Percentiles rank a stretch among this genome's conserved stretches.
Conservation (phyloP, 2,329 filamentous ascomycete genomes). For the Setomelanomma holmii region DNA sequence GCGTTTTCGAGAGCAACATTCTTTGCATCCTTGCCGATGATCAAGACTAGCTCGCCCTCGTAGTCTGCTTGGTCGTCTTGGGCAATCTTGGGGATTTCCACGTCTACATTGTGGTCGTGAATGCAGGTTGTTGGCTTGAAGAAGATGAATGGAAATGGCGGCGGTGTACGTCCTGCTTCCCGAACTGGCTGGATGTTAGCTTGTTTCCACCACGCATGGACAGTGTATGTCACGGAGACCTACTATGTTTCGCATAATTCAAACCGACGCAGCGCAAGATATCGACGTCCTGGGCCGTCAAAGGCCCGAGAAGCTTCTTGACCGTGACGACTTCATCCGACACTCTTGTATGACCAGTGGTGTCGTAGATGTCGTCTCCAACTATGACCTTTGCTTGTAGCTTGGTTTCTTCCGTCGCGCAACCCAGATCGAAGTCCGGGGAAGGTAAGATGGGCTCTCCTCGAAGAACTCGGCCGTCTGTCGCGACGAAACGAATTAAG, state of each 20-base stretch:
- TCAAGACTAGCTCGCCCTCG: slow-evolving; percentile 62
- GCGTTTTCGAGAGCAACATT: slow-evolving; percentile 53
- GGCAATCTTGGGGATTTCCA: slow-evolving; percentile 12
- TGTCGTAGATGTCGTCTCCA: slow-evolving; percentile 10
- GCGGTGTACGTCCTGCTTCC: slow-evolving; percentile 55
- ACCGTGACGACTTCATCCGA: slow-evolving; percentile 32
- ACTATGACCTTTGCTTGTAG: slow-evolving; percentile 58
- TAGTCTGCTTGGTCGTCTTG: slow-evolving; percentile 51
- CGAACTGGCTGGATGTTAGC: slow-evolving; percentile 42
- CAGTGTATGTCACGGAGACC: neutral
- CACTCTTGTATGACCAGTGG: slow-evolving; percentile 52
- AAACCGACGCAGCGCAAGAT: slow-evolving; percentile 63
- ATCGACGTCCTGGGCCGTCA: slow-evolving; percentile 57
- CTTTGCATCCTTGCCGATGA: slow-evolving; percentile 58
- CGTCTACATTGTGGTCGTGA: slow-evolving; percentile 8
- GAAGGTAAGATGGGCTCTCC: slow-evolving; percentile 46
- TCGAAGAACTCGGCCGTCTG: slow-evolving; percentile 54
- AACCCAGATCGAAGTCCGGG: slow-evolving; percentile 7
- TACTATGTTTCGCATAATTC: slow-evolving; percentile 62
- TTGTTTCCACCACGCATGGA: neutral
- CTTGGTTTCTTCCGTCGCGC: slow-evolving; percentile 53
- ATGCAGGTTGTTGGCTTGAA: slow-evolving; percentile 46
- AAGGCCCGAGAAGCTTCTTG: slow-evolving; percentile 45
- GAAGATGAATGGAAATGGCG: slow-evolving; percentile 56
- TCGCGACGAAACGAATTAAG: slow-evolving; percentile 59